Conservation (phyloP, 208 protist genomes). For the Porcisia hertigi region DNA sequence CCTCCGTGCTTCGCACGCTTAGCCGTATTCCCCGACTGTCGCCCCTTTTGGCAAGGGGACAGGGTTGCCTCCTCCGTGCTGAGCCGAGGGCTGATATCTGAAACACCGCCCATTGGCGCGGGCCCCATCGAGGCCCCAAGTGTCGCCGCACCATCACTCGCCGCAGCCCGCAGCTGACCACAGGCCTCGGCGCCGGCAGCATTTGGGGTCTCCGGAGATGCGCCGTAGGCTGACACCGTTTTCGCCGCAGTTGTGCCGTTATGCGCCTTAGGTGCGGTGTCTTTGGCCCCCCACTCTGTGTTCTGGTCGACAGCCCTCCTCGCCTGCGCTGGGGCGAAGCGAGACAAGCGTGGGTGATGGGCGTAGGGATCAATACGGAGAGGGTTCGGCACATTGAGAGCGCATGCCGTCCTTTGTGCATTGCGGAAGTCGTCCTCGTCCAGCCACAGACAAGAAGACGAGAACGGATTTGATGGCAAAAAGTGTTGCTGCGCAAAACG, state of each 20-base stretch:
- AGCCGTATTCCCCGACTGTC: not conserved
- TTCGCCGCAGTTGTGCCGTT: not conserved
- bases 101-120: not conserved
- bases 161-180: not conserved
- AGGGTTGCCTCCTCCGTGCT: not conserved
- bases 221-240: not conserved
- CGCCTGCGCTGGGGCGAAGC: slow-evolving; percentile 13
- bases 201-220: not conserved
- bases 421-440: slow-evolving; percentile 56
- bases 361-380: slow-evolving; percentile 43
- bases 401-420: not conserved
- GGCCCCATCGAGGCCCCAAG: not conserved
- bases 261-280: too few relatives aligned
- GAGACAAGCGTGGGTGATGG: slow-evolving; percentile 52
- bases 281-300: not conserved
- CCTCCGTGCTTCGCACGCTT: not conserved
- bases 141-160: not conserved
- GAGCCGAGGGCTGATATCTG: not conserved
- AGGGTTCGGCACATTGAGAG: slow-evolving; percentile 7
- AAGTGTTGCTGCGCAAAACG: slow-evolving; percentile 54
- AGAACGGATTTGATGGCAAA: slow-evolving; percentile 53
- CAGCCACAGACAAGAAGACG: slow-evolving; percentile 59
- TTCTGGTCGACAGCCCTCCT: not conserved
- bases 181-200: not conserved
- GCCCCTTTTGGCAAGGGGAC: not conserved